Evolutionary conservation across 257 asterid species (phyloP), one percentile per base, ranked within the genome.

Genomic region (Paraleonurus japonicus): DNA sequence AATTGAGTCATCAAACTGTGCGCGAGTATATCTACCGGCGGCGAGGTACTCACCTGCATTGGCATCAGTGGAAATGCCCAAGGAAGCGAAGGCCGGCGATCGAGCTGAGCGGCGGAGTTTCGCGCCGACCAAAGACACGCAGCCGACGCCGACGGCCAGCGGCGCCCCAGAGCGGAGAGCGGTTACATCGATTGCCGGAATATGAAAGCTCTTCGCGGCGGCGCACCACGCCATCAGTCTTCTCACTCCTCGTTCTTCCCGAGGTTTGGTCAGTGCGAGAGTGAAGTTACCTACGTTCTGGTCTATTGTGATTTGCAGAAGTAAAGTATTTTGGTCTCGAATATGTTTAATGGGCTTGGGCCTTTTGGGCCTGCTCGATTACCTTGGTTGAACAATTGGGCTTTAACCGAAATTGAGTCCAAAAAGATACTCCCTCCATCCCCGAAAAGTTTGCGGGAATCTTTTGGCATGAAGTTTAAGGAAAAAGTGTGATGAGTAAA

Each of bases 171-270:
- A 66, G 17, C 90, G 86, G 61, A 90, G 75, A 15, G 82, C 78
- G 27, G 72, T 72, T 27, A 79, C 87, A 47, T 89, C 88, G 67
- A 90, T 37, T 35, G 96, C 82, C 74, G 96, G 96, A 35, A 94
- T 10, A 43, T 84, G 86, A 64, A 94, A 90, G 69, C 67, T 84
- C 82, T 87, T 93, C 45, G 90, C 85, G 76, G 90, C 95, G 85
- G 88, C 82, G 78, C 67, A 78, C 96, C 94, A 93, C 72, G 90
- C 85, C 98, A 90, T 93, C 13, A n/a, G 1, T 48, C 60, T 75
- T 41, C 39, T 70, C 26, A 22, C 65, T 47, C 35, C 32, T 62
- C 45, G 35, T 62, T 43, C 24, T 50, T 41, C 33, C 13, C 23
- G 22, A 50, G 57, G 15, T 28, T 65, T 55, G 33, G 35, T 37